phyloP scores from a whole-genome alignment of 768 basidiomycete species.

The Phanerochaete carnosa region DNA sequence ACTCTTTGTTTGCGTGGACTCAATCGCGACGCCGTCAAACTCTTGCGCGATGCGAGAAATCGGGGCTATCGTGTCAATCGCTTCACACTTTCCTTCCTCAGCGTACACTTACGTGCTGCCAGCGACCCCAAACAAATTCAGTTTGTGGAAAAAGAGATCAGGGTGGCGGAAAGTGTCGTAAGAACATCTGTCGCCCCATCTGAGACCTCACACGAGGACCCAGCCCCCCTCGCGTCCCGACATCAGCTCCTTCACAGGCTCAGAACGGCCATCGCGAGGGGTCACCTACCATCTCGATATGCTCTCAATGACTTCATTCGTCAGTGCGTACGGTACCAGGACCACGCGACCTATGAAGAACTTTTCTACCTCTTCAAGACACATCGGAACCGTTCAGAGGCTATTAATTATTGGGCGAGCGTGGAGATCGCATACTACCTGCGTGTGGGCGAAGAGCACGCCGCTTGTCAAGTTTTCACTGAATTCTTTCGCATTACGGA shows the following conservation, averaged over 20 bases:
- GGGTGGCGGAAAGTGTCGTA: too few relatives aligned
- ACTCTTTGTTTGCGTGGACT: constrained; percentile 37
- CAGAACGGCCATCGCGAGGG: neutral
- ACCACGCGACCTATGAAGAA: neutral
- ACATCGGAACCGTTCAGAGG: neutral
- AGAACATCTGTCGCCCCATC: too few relatives aligned
- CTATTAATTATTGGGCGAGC: constrained; percentile 20
- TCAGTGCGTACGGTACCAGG: neutral
- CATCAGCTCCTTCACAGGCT: neutral
- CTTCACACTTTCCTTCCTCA: constrained; percentile 31
- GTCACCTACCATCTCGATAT: neutral
- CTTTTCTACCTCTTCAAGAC: neutral
- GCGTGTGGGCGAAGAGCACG: neutral
- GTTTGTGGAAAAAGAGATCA: too few relatives aligned
- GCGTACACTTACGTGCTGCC: neutral
- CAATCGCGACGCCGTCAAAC: constrained; percentile 38
- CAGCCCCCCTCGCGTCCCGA: neutral
- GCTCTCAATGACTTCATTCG: neutral
- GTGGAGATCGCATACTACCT: constrained; percentile 26
- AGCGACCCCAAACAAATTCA: too few relatives aligned
- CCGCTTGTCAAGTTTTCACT: constrained; percentile 35
- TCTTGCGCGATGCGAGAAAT: constrained; percentile 36
- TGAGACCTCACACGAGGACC: neutral
- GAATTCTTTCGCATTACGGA: constrained; percentile 51
- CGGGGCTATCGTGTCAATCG: constrained; percentile 30